A percentile compares a stretch with the other conserved stretches of the same genome.
Conservation (phyloP, 2,329 filamentous ascomycete species). For the Myriosclerotinia curreyana region DNA sequence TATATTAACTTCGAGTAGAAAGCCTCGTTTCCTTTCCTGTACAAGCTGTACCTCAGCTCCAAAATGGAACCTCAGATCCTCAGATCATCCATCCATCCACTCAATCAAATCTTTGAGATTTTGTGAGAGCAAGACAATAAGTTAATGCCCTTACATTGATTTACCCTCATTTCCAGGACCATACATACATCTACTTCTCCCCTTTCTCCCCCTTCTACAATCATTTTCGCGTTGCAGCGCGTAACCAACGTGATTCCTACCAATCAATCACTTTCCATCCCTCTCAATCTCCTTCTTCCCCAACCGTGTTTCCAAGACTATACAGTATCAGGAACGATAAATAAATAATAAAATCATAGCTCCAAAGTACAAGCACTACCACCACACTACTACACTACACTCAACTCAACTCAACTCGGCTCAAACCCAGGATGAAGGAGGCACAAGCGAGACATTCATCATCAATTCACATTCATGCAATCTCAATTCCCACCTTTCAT, state of each 20-base stretch:
- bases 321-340: too few species aligned
- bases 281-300: background rate
- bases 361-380: too few species aligned
- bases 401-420: too few species aligned
- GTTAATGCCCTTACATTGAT: background rate
- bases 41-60: background rate
- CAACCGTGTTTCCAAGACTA: background rate
- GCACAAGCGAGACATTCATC: slow-evolving; percentile 1
- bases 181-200: background rate
- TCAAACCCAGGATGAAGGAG: background rate
- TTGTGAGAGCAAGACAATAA: too few species aligned
- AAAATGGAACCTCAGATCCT: background rate
- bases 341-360: background rate
- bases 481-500: background rate
- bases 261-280: background rate
- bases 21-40: background rate
- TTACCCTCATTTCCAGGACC: background rate
- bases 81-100: too few species aligned
- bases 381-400: too few species aligned
- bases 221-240: background rate
- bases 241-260: background rate
- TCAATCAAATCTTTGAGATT: background rate
- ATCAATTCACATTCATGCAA: slow-evolving; percentile 4
- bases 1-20: slow-evolving; percentile 19
- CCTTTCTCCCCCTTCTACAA: background rate